Percentiles rank a stretch among this genome's conserved stretches.
phyloP scores from a whole-genome alignment of 2,329 filamentous ascomycete species.

The Sordariomycetes sp. region DNA sequence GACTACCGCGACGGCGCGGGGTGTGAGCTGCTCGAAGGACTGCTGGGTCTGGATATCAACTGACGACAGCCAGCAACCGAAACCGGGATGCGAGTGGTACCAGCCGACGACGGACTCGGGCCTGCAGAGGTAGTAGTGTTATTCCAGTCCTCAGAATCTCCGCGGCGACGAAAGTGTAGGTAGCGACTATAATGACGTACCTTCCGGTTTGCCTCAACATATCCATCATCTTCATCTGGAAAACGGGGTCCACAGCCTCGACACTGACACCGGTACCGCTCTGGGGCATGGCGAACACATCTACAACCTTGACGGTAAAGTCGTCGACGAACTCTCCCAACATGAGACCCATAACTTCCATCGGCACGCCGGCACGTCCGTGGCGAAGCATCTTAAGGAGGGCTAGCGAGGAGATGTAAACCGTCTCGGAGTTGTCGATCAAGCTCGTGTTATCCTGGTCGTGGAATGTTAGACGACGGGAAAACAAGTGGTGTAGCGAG shows the following conservation, averaged over 20 bases:
- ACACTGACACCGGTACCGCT: conserved; percentile 97
- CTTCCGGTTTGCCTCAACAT: conserved; percentile 96
- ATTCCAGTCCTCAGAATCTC: not conserved
- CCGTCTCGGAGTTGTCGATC: conserved; percentile 98
- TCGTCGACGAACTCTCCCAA: conserved; percentile 39
- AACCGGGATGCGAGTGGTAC: conserved; percentile 99
- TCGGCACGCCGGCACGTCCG: conserved; percentile 91
- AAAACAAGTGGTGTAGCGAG: not conserved
- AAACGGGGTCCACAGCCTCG: conserved; percentile 94
- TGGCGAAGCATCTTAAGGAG: conserved; percentile 98
- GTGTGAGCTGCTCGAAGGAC: conserved; percentile 97
- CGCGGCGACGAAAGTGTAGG: too few species aligned
- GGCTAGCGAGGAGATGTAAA: conserved; percentile 96
- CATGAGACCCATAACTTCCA: conserved; percentile 99
- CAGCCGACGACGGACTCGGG: conserved; percentile 96
- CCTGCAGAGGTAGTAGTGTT: conserved; percentile 27
- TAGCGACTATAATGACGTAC: conserved; percentile 31
- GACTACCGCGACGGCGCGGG: conserved; percentile 91
- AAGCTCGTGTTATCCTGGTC: conserved; percentile 83
- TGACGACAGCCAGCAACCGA: conserved; percentile 96
- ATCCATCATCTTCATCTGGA: conserved; percentile 99
- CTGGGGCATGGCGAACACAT: conserved; percentile 99
- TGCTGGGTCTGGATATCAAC: conserved; percentile 99
- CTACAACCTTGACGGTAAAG: conserved; percentile 76
- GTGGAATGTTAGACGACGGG: not conserved